Percentiles rank a stretch among this genome's conserved stretches.
phyloP scores from a whole-genome alignment of 169 alveolate species.

The Miamiensis avidus region DNA sequence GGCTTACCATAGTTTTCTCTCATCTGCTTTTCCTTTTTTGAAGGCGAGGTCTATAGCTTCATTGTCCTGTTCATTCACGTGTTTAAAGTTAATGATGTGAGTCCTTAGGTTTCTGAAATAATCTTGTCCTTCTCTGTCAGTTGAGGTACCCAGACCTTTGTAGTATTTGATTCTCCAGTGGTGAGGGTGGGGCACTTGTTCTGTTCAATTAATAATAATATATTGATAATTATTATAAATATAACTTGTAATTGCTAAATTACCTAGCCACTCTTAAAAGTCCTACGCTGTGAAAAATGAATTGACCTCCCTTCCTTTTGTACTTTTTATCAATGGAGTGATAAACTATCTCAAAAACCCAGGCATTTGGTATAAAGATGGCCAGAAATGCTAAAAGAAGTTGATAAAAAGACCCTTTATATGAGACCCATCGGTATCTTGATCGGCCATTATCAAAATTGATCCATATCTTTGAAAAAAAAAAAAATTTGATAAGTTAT shows the following conservation, averaged over 20 bases:
- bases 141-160: constrained; percentile 99
- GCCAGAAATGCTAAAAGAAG: constrained; percentile 99
- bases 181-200: constrained; percentile 57
- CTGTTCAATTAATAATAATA: too few species aligned
- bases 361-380: constrained; percentile 92
- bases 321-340: constrained; percentile 97
- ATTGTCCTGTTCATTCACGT: constrained; percentile 90
- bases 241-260: too few species aligned
- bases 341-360: constrained; percentile 98
- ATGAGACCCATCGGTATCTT: constrained; percentile 99
- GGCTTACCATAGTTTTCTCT: constrained; percentile 95
- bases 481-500: too few species aligned
- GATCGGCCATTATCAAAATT: constrained; percentile 99
- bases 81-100: constrained; percentile 93
- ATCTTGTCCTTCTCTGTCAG: constrained; percentile 98
- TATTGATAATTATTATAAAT: too few species aligned
- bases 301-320: constrained; percentile 58
- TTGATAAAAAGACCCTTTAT: constrained; percentile 99
- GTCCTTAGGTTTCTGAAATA: constrained; percentile 94
- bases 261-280: constrained; percentile 94
- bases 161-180: constrained; percentile 98
- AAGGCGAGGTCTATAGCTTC: constrained; percentile 99
- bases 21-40: constrained; percentile 97
- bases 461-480: constrained; percentile 95
- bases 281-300: constrained; percentile 98